These are phyloP conservation scores for Ascochyta lentis DNA, from an alignment of 2,329 filamentous ascomycete species.

Conservation along the genomic window DNA sequence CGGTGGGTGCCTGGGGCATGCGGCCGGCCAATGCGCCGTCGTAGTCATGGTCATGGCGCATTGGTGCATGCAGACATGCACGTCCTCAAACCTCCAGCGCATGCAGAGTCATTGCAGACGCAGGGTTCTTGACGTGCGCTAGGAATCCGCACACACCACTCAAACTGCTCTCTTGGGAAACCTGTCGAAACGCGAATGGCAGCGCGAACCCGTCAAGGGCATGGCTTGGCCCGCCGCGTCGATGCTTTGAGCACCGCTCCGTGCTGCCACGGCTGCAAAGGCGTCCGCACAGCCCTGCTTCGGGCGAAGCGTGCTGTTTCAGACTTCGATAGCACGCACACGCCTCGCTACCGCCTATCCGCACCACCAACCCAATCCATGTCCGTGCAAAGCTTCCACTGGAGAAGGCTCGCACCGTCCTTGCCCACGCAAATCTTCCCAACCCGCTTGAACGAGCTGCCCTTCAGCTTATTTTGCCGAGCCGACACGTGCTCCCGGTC, in stretches of 20 bases:
- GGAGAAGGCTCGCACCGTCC: conserved; percentile 10
- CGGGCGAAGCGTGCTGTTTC: conserved; percentile 14
- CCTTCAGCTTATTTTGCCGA: conserved; percentile 2
- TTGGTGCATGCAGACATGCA: not conserved
- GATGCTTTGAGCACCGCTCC: conserved; percentile 9
- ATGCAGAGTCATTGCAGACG: not conserved
- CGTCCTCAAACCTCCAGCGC: conserved; percentile 16
- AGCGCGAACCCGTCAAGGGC: conserved; percentile 11
- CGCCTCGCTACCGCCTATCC: conserved; percentile 23
- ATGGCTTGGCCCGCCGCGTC: conserved; percentile 6
- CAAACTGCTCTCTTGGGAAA: conserved; percentile 14
- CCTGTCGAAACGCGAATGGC: conserved; percentile 9
- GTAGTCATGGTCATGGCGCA: not conserved
- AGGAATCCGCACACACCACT: conserved; percentile 5
- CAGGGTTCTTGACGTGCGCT: conserved; percentile 12
- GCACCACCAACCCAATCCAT: conserved; percentile 11
- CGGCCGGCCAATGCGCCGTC: conserved; percentile 6
- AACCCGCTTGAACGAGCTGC: conserved; percentile 2
- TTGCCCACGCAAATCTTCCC: conserved; percentile 1
- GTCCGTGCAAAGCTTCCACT: conserved; percentile 11
- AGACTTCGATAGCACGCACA: conserved; percentile 23
- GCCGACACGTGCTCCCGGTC: not conserved
- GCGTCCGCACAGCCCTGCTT: conserved; percentile 10
- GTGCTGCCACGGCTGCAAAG: conserved; percentile 26
- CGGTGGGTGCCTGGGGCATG: not conserved